These are phyloP conservation scores for Crithidia acanthocephali DNA, from an alignment of 208 protist genomes.

Conservation along the genomic window DNA sequence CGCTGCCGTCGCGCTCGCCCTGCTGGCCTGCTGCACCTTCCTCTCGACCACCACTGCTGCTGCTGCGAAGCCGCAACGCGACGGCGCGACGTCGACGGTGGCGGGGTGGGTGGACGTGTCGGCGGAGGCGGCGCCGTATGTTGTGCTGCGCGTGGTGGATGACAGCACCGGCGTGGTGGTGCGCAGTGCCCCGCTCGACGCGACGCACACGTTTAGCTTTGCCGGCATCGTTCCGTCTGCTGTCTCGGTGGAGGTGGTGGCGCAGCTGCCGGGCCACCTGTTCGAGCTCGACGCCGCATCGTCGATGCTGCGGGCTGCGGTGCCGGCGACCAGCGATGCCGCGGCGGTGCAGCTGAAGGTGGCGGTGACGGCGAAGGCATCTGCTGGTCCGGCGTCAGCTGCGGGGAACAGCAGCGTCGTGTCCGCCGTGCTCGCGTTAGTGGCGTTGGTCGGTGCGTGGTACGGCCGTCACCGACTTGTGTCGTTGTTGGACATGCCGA, in stretches of 20 bases:
- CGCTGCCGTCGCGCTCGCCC: conserved; percentile 10
- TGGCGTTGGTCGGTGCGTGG: conserved; percentile 35
- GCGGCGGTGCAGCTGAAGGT: conserved; percentile 44
- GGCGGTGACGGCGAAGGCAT: conserved; percentile 23
- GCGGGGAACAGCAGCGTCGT: conserved; percentile 25
- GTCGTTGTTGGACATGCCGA: conserved; percentile 38
- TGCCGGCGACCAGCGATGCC: conserved; percentile 21
- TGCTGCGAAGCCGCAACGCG: background rate
- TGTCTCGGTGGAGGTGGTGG: conserved; percentile 48
- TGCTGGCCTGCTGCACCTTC: conserved; percentile 13
- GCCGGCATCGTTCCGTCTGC: conserved; percentile 44
- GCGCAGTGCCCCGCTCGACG: conserved; percentile 55
- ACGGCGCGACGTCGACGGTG: conserved; percentile 33
- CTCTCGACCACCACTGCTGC: background rate
- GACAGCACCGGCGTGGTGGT: conserved; percentile 51
- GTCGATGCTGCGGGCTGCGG: conserved; percentile 43
- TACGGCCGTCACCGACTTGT: conserved; percentile 42
- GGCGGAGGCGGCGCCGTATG: conserved; percentile 44
- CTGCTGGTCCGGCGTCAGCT: background rate
- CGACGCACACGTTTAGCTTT: conserved; percentile 73
- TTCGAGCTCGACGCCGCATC: conserved; percentile 34
- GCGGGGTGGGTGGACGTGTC: conserved; percentile 61
- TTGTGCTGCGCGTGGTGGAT: conserved; percentile 70
- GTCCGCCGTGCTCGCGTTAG: conserved; percentile 32
- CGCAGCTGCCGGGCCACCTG: conserved; percentile 49